phyloP scores from a whole-genome alignment of 2,329 filamentous ascomycete species.

The Fusarium odoratissimum region DNA sequence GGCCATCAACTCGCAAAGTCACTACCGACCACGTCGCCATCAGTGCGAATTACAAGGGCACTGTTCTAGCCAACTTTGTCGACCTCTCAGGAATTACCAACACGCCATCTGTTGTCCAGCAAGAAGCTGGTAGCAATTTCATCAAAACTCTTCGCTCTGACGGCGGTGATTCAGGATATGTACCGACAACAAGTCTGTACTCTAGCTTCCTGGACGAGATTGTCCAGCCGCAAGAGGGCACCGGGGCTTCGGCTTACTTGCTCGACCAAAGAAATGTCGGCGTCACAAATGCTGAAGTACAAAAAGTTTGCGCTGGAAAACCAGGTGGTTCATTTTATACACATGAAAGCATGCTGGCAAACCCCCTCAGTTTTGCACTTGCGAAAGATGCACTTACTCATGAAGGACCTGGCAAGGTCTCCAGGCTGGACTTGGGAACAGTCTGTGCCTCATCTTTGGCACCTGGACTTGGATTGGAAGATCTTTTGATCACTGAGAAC shows the following conservation, averaged over 20 bases:
- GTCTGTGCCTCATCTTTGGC: neutral
- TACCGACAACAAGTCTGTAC: constrained; percentile 13
- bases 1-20: constrained; percentile 7
- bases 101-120: constrained; percentile 4
- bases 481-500: neutral
- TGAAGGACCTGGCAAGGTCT: neutral
- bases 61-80: neutral
- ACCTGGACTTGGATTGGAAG: neutral
- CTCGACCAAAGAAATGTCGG: neutral
- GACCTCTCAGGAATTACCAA: neutral
- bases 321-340: constrained; percentile 12
- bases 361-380: constrained; percentile 6
- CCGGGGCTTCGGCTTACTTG: constrained; percentile 1
- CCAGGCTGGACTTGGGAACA: neutral
- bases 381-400: constrained; percentile 5
- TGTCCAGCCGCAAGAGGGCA: constrained; percentile 4
- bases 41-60: constrained; percentile 17
- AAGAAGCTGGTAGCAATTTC: constrained; percentile 5
- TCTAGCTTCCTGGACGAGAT: constrained; percentile 13
- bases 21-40: constrained; percentile 10
- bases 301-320: neutral
- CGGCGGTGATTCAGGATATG: constrained; percentile 1
- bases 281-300: constrained; percentile 1
- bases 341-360: constrained; percentile 6
- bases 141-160: constrained; percentile 4